Conservation (phyloP, 169 alveolate species). For the Cryptosporidium meleagridis region DNA sequence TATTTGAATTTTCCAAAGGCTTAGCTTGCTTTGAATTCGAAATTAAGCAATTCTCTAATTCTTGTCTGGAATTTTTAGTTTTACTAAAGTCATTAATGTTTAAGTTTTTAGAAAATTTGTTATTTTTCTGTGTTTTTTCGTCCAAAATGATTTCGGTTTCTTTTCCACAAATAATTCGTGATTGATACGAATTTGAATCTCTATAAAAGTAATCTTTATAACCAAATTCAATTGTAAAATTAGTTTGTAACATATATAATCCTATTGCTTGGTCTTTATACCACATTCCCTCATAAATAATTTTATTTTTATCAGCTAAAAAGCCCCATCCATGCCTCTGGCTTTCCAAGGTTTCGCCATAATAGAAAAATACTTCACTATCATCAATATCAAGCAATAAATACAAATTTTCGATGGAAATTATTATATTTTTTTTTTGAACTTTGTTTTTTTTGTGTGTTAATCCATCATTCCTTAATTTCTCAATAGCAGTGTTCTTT, state of each 20-base stretch:
- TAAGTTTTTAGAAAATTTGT: not conserved
- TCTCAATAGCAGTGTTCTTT: not conserved
- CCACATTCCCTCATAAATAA: conserved; percentile 80
- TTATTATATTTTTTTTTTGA: not conserved
- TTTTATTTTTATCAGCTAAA: conserved; percentile 76
- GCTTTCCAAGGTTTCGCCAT: conserved; percentile 79
- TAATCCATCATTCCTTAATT: not conserved
- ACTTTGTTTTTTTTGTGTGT: not conserved
- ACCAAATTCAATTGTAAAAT: conserved; percentile 77
- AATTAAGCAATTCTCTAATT: not conserved
- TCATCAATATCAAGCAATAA: not conserved
- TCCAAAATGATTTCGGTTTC: conserved; percentile 34
- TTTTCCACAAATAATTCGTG: conserved; percentile 28
- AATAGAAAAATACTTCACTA: conserved; percentile 55
- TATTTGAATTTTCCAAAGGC: not conserved
- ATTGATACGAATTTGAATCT: conserved; percentile 7
- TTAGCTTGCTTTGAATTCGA: not conserved
- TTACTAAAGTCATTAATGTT: not conserved
- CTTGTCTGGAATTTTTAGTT: not conserved
- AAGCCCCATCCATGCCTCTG: conserved; percentile 81
- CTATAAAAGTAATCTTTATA: conserved; percentile 74
- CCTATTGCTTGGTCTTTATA: conserved; percentile 78
- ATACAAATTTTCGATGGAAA: not conserved
- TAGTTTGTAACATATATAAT: conserved; percentile 74
- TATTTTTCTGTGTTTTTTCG: not conserved